Base-by-base conservation (phyloP, 495 filamentous ascomycete species). In the Lepraria neglecta region DNA sequence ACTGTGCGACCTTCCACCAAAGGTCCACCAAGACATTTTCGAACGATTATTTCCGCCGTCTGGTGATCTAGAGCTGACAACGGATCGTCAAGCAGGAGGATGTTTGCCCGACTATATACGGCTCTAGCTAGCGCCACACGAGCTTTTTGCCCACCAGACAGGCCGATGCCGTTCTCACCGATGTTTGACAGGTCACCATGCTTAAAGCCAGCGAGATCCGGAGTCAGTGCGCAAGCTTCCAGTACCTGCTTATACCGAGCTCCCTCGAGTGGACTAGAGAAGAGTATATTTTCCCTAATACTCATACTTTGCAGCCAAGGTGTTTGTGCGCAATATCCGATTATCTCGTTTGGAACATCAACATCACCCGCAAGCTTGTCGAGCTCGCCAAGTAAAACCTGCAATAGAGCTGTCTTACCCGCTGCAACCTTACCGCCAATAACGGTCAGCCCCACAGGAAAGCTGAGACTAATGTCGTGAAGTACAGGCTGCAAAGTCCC, bases 261-360 rank as follows among this genome's bases (percentile, higher is more conserved):
- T 27, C 82, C 81, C 58, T 92, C 86, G 59, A 87, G 89, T 0
- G 80, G 80, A 12, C 84, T 80, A 44, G 85, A 87, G 70, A 94
- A 94, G 1, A 92, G 71, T 47, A 92, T 91, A 62, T 92, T 92
- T 38, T 92, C 86, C 3, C 86, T 85, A 50, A 95, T 91, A 61
- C 83, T 92, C 89, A 92, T 92, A 66, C 87, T 92, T 69, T 94
- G 88, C 7, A 95, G 77, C 90, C 90, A 95, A n/a, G 90, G 87
- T 4, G 84, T 87, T 66, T 95, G 89, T 3, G 85, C 83, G 69
- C 88, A 92, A 73, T 92, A 95, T 11, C 86, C 89, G 2, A 92
- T 74, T 75, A 85, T 86, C 55, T 87, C 84, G 28, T 80, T 81
- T 4, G 88, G 83, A 17, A 84, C 72, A 11, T 75, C 70, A 27